These are phyloP conservation scores for Trichoderma asperellum DNA, from an alignment of 2,329 filamentous ascomycete genomes.

Conservation along the genomic window DNA sequence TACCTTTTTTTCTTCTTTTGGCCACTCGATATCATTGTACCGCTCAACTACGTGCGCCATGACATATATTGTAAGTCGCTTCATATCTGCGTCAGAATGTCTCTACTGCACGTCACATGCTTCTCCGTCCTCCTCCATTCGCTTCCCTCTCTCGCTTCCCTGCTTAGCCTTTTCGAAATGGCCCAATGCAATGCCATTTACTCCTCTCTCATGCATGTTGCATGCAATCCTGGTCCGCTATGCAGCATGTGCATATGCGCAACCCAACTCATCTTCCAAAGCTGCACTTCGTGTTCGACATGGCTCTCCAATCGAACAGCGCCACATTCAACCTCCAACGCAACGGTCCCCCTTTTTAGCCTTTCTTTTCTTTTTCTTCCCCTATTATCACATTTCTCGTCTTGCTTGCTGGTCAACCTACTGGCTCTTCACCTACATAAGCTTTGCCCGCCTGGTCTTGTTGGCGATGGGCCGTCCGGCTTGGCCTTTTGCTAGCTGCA, in stretches of 20 bases:
- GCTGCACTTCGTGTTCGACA: background rate
- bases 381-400: background rate
- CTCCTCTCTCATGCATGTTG: slow-evolving; percentile 26
- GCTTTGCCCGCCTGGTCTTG: background rate
- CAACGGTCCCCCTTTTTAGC: slow-evolving; percentile 4
- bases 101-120: slow-evolving; percentile 32
- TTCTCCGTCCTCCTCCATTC: slow-evolving; percentile 15
- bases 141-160: slow-evolving; percentile 25
- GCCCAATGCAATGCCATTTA: slow-evolving; percentile 7
- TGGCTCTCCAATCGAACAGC: slow-evolving; percentile 2
- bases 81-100: background rate
- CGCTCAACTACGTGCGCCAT: slow-evolving; percentile 42
- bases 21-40: slow-evolving; percentile 31
- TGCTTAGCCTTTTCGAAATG: background rate
- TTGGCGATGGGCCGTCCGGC: background rate
- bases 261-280: slow-evolving; percentile 11
- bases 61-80: slow-evolving; percentile 47
- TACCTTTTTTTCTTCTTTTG: background rate
- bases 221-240: slow-evolving; percentile 18
- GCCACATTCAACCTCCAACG: background rate
- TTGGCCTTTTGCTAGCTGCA: background rate
- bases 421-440: background rate
- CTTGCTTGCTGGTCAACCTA: background rate
- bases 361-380: background rate
- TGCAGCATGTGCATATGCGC: slow-evolving; percentile 22